Conservation (phyloP, 2,329 filamentous ascomycete genomes). For the Stagonosporopsis chrysanthemi region DNA sequence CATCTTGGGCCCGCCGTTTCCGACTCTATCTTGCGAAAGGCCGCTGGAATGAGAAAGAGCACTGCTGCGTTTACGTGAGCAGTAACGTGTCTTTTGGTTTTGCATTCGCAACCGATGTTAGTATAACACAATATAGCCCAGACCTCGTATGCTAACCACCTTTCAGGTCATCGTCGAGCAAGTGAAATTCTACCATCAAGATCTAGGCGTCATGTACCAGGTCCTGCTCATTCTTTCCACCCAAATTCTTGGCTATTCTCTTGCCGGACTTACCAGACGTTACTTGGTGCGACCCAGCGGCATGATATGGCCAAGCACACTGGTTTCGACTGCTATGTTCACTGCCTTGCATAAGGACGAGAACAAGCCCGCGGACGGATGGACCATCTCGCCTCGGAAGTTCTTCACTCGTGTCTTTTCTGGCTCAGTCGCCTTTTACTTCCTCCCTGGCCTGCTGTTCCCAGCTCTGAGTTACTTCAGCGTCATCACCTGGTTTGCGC, state of each 20-base stretch:
- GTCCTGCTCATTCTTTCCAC: constrained; percentile 84
- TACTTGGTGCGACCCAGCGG: constrained; percentile 85
- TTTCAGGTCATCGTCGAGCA: constrained; percentile 82
- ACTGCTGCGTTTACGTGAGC: constrained; percentile 87
- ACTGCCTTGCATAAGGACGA: constrained; percentile 84
- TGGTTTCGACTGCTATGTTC: constrained; percentile 91
- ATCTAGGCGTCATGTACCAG: constrained; percentile 78
- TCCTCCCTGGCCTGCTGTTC: constrained; percentile 81
- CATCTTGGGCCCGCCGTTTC: constrained; percentile 52
- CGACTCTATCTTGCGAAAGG: constrained; percentile 82
- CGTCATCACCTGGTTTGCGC: constrained; percentile 86
- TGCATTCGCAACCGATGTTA: constrained; percentile 82
- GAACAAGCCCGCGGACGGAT: constrained; percentile 81
- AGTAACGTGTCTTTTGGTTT: constrained; percentile 91
- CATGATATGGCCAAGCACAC: constrained; percentile 90
- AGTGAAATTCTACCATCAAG: constrained; percentile 86
- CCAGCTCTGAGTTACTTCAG: constrained; percentile 89
- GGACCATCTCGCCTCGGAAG: constrained; percentile 81
- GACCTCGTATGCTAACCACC: constrained; percentile 18
- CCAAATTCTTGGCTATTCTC: constrained; percentile 85
- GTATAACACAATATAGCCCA: constrained; percentile 22
- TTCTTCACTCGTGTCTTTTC: constrained; percentile 82
- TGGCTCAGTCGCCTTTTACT: constrained; percentile 80
- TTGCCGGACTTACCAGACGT: constrained; percentile 80
- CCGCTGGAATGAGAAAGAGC: constrained; percentile 86